Evolutionary conservation across 768 basidiomycete species (phyloP), one percentile per base, ranked within the genome.

Genomic region (Boletus rubroflammeus): DNA sequence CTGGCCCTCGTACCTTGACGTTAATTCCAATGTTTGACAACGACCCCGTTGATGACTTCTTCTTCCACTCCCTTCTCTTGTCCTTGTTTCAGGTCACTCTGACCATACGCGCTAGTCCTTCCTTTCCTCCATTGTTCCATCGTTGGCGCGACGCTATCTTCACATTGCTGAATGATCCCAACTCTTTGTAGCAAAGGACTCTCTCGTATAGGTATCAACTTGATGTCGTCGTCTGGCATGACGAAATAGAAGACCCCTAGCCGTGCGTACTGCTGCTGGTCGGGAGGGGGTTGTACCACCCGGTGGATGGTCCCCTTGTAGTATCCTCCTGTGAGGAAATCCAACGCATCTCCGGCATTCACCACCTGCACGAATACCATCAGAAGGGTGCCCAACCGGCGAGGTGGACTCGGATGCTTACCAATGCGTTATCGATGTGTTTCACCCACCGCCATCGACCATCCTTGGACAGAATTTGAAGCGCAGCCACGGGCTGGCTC

Each of bases 221-320:
- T 72, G 41, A 76, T 75, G 28, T 75, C 61, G 61, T 84, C 82
- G 56, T 84, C 77, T 0, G 78, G 67, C 73, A 76, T 71, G 31
- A 66, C 67, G 59, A 86, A 85, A 66, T 85, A 84, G 63, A 84
- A 83, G 3, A 78, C 73, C 0, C 84, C 83, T 2, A 84, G 72
- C 9, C 83, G 79, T 15, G 78, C 71, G 56, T 74, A 68, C 29
- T 62, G 65, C 29, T 69, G 77, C 57, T 85, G 84, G 55, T 84
- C 82, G 0, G 63, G 59, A 10, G 83, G 84, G 2, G 83, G 84
- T 58, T 80, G 80, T 3, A 82, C 72, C 17, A 85, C 83, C 14
- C 83, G 78, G 59, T 85, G 84, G 47, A 84, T 78, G 1, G 83
- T 84, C 13, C 77, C 79, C 31, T 73, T 76, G 67, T 84, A 84